A percentile compares a stretch with the other conserved stretches of the same genome.
Evolutionary conservation across 73 alveolate species (phyloP).

Genomic region (Breviolum minutum): DNA sequence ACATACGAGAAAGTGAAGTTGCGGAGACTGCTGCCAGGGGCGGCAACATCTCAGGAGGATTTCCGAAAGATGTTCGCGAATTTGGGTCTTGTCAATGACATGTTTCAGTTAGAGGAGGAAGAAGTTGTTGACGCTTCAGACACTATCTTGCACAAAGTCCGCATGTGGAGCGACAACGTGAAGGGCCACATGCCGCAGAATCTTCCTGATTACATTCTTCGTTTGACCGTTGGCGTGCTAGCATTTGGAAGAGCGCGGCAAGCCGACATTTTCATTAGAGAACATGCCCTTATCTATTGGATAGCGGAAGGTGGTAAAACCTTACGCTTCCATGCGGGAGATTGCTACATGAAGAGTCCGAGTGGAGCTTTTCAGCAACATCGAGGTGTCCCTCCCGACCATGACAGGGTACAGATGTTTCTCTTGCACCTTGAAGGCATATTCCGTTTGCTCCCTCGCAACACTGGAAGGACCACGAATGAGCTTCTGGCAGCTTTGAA

Average conservation of each 20-base stretch:
- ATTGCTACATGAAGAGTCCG: conserved; percentile 14
- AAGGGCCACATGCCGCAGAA: too few relatives aligned
- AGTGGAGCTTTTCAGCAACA: conserved; percentile 52
- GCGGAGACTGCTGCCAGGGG: conserved; percentile 4
- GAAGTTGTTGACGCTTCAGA: background rate
- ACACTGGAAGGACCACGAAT: background rate
- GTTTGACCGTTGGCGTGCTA: background rate
- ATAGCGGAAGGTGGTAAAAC: background rate
- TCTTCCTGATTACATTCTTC: background rate
- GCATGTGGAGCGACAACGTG: background rate
- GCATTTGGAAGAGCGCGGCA: background rate
- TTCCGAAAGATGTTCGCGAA: background rate
- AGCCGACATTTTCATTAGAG: conserved; percentile 36
- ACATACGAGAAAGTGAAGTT: background rate
- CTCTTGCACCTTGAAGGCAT: conserved; percentile 42
- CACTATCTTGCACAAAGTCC: background rate
- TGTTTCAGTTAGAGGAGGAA: background rate
- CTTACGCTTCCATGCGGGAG: conserved; percentile 53
- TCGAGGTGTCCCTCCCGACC: conserved; percentile 31
- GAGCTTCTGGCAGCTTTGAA: background rate
- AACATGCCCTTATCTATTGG: conserved; percentile 42
- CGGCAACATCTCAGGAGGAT: conserved; percentile 19
- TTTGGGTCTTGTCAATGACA: background rate
- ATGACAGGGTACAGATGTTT: conserved; percentile 14
- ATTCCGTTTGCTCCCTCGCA: background rate